Percentiles rank a stretch among this genome's conserved stretches.
These are phyloP conservation scores for Limnanthes douglasii DNA, from an alignment of 345 rosid genomes.

Conservation along the genomic window DNA sequence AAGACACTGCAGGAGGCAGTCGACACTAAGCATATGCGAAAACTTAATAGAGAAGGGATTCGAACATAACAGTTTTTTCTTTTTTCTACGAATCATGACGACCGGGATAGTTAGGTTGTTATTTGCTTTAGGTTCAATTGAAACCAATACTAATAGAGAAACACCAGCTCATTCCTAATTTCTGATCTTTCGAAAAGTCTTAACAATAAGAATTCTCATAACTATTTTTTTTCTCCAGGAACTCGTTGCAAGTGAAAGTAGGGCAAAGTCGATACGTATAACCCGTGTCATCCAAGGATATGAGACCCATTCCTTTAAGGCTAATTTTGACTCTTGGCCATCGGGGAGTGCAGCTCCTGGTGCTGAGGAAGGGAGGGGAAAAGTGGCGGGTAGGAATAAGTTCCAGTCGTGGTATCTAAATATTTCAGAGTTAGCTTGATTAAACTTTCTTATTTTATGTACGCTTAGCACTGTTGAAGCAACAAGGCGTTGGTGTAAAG, in stretches of 20 bases:
- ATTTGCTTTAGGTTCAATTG: no score
- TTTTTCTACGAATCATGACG: no score
- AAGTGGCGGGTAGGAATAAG: slow-evolving; percentile 74
- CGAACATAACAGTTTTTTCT: no score
- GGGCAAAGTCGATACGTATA: slow-evolving; percentile 73
- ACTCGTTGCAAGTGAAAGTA: slow-evolving; percentile 54
- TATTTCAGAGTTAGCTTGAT: slow-evolving; percentile 4
- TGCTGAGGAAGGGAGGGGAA: slow-evolving; percentile 95
- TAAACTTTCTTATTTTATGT: slow-evolving; percentile 11
- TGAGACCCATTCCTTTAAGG: slow-evolving; percentile 83
- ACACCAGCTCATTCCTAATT: no score
- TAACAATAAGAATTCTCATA: slow-evolving; percentile 12
- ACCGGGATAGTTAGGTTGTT: no score
- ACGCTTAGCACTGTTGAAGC: slow-evolving; percentile 76
- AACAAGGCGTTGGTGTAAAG: slow-evolving; percentile 88
- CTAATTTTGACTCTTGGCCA: slow-evolving; percentile 94
- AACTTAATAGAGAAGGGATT: no score
- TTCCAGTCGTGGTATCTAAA: neutral
- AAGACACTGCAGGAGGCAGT: no score
- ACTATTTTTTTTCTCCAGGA: slow-evolving; percentile 35
- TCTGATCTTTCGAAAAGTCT: slow-evolving; percentile 1
- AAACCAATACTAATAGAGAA: no score
- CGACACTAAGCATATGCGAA: no score
- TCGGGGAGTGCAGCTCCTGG: slow-evolving; percentile 66
- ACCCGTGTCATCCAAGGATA: slow-evolving; percentile 88